Conservation (phyloP, 495 filamentous ascomycete species). For the Trichodelitschia bisporula region DNA sequence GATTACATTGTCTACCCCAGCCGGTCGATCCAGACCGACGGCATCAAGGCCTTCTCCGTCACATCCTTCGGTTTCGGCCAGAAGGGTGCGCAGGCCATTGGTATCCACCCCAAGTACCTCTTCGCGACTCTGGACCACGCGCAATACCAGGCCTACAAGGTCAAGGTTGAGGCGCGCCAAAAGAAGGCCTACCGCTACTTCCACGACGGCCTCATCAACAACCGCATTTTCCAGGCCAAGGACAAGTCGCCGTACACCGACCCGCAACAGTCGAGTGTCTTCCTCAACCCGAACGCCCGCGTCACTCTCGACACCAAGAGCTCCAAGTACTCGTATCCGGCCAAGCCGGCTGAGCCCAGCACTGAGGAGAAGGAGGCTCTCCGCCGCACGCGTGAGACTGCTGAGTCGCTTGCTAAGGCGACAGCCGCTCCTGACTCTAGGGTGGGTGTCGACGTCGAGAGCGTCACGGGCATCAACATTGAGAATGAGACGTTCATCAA, state of each 20-base stretch:
- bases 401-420: conserved; percentile 47
- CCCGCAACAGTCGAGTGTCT: conserved; percentile 58
- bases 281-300: conserved; percentile 87
- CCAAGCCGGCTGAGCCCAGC: conserved; percentile 8
- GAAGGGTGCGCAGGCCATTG: conserved; percentile 93
- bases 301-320: conserved; percentile 68
- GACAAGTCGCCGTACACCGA: conserved; percentile 70
- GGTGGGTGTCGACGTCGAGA: conserved; percentile 81
- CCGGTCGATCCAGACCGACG: conserved; percentile 87
- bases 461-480: conserved; percentile 61
- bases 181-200: conserved; percentile 97
- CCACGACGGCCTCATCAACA: conserved; percentile 92
- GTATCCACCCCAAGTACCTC: conserved; percentile 88
- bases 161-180: conserved; percentile 73
- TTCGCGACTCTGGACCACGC: conserved; percentile 80
- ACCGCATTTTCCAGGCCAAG: conserved; percentile 93
- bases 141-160: conserved; percentile 57
- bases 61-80: conserved; percentile 99
- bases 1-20: conserved; percentile 95
- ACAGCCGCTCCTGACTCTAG: conserved; percentile 52
- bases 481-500: conserved; percentile 84
- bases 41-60: conserved; percentile 92
- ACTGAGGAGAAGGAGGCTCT: conserved; percentile 3
- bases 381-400: conserved; percentile 13
- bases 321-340: conserved; percentile 44